Percentiles rank a stretch among this genome's conserved stretches.
Conservation (phyloP, 1,284 basidiomycete species). For the Puccinia brachypodii region DNA sequence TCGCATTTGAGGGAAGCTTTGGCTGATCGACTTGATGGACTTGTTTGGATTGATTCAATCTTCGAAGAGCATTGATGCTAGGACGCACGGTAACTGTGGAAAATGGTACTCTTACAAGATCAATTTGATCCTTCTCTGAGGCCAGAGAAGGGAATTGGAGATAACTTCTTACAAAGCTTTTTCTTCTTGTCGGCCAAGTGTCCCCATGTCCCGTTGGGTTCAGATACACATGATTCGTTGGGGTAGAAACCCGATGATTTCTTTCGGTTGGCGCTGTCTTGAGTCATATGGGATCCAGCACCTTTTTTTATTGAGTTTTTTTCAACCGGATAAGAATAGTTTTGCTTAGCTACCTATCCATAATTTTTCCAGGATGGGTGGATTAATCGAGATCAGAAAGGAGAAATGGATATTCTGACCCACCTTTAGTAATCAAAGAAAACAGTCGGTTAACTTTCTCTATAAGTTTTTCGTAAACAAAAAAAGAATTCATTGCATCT, state of each 20-base stretch:
- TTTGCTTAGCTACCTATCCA: too few relatives aligned
- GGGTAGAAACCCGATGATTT: constrained; percentile 7
- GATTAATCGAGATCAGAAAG: neutral
- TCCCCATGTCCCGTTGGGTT: neutral
- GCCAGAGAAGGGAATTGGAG: neutral
- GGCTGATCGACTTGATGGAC: constrained; percentile 22
- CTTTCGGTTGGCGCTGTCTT: neutral
- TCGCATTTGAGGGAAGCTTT: neutral
- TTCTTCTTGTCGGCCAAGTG: constrained; percentile 15
- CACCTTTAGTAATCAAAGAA: constrained; percentile 9
- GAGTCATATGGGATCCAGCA: neutral
- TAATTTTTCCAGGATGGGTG: neutral
- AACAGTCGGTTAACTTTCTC: constrained; percentile 7
- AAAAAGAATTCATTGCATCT: too few relatives aligned
- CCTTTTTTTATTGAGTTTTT: neutral
- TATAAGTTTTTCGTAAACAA: neutral
- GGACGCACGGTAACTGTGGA: constrained; percentile 5
- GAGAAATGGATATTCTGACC: neutral
- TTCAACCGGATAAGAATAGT: neutral
- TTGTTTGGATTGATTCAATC: constrained; percentile 18
- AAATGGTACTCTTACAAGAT: too few relatives aligned
- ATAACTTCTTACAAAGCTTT: neutral
- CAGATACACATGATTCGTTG: neutral
- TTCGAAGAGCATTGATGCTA: constrained; percentile 8
- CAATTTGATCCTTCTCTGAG: neutral